Conservation (phyloP, 352 stramenopile genomes). For the Stramenopiles sp. region DNA sequence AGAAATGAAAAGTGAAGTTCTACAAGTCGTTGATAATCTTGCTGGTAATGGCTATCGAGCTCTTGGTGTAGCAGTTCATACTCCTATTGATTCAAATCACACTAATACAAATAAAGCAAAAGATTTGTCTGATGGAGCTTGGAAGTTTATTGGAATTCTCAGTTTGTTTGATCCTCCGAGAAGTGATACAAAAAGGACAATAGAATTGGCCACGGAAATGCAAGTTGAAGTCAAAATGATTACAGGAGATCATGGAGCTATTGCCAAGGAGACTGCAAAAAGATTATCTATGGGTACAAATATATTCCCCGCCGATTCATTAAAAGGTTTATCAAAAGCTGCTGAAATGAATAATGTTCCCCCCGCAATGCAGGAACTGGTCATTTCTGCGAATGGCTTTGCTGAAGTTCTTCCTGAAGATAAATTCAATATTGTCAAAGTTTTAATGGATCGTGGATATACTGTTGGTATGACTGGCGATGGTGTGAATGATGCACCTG, state of each 20-base stretch:
- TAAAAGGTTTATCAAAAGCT: slow-evolving; percentile 17
- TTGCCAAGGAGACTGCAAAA: slow-evolving; percentile 56
- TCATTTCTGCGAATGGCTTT: slow-evolving; percentile 63
- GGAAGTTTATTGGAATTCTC: slow-evolving; percentile 66
- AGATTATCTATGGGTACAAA: slow-evolving; percentile 47
- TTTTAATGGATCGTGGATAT: slow-evolving; percentile 33
- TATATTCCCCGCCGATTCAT: slow-evolving; percentile 26
- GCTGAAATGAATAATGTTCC: too few species aligned
- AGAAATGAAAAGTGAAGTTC: slow-evolving; percentile 24
- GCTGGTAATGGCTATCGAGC: slow-evolving; percentile 23
- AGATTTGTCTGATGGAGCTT: too few species aligned
- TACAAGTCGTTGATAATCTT: slow-evolving; percentile 36
- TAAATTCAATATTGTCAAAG: slow-evolving; percentile 75
- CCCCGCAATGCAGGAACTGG: slow-evolving; percentile 37
- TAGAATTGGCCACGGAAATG: slow-evolving; percentile 41
- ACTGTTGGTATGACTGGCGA: slow-evolving; percentile 72
- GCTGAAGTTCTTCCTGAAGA: slow-evolving; percentile 62
- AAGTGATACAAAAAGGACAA: slow-evolving; percentile 60
- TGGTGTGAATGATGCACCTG: slow-evolving; percentile 81
- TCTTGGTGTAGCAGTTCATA: slow-evolving; percentile 21
- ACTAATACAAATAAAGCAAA: slow-evolving; percentile 1
- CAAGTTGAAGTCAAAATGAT: slow-evolving; percentile 84
- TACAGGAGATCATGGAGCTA: slow-evolving; percentile 64
- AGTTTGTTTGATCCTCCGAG: slow-evolving; percentile 74
- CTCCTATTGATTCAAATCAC: neutral